These are phyloP conservation scores for Tuber indicum DNA, from an alignment of 495 filamentous ascomycete species.

Conservation along the genomic window DNA sequence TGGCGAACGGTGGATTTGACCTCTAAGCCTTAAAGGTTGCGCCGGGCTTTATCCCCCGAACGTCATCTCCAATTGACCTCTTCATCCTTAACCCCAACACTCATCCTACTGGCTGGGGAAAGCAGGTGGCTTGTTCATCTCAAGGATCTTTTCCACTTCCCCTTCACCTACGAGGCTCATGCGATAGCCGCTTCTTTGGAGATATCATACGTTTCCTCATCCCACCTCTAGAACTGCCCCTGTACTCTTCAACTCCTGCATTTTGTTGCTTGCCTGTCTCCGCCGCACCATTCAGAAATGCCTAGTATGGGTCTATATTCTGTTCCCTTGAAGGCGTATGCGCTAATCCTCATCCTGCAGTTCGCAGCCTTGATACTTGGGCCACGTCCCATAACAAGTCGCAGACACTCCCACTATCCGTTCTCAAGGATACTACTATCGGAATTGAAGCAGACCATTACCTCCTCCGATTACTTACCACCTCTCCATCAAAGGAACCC, in stretches of 20 bases:
- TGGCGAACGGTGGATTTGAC: not conserved
- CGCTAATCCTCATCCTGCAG: constrained; percentile 40
- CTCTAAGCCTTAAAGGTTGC: not conserved
- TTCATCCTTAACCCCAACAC: not conserved
- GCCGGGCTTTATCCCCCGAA: not conserved
- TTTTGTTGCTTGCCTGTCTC: not conserved
- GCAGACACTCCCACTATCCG: constrained; percentile 54
- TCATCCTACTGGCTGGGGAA: not conserved
- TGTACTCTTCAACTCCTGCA: not conserved
- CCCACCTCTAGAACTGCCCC: not conserved
- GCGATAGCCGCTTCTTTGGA: not conserved
- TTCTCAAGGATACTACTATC: constrained; percentile 63
- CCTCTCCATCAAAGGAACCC: constrained; percentile 65
- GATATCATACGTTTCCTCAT: not conserved
- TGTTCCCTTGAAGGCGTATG: not conserved
- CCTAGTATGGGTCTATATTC: constrained; percentile 20
- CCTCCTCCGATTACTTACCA: constrained; percentile 64
- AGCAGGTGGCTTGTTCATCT: not conserved
- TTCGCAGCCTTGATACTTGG: constrained; percentile 59
- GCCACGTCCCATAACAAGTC: constrained; percentile 46
- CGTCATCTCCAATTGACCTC: not conserved
- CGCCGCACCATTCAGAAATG: constrained; percentile 11
- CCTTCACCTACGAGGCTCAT: not conserved
- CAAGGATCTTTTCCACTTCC: not conserved
- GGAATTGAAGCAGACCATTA: constrained; percentile 90